A percentile compares a stretch with the other conserved stretches of the same genome.
Conservation (phyloP, 768 basidiomycete species). For the Agrocybe chaxingu region DNA sequence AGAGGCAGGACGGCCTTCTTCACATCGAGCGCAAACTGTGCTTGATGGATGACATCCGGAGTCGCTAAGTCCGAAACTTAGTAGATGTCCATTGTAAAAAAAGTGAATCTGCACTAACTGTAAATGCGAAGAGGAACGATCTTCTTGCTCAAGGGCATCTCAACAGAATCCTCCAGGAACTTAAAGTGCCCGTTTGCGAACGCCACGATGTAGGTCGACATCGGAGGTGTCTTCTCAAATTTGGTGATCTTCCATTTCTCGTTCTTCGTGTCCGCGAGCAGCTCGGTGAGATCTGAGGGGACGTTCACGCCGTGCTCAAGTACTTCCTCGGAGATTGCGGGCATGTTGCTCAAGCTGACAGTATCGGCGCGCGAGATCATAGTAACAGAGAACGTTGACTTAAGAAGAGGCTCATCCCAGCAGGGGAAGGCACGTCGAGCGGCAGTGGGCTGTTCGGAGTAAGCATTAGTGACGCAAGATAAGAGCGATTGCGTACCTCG, state of each 20-base stretch:
- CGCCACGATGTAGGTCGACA: conserved; percentile 90
- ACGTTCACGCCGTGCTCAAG: conserved; percentile 30
- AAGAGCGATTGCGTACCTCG: conserved; percentile 44
- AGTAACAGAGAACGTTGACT: conserved; percentile 76
- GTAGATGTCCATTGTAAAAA: not conserved
- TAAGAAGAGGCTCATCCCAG: conserved; percentile 92
- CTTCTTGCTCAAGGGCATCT: conserved; percentile 76
- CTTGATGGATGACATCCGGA: conserved; percentile 77
- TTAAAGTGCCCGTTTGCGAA: conserved; percentile 81
- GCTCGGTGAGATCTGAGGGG: conserved; percentile 29
- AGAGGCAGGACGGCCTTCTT: conserved; percentile 78
- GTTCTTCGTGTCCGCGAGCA: conserved; percentile 39
- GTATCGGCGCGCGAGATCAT: conserved; percentile 78
- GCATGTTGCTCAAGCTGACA: conserved; percentile 86
- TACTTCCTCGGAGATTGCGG: conserved; percentile 58
- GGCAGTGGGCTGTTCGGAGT: conserved; percentile 62
- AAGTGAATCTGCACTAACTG: conserved; percentile 35
- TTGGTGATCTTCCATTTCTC: conserved; percentile 76
- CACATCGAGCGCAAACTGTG: conserved; percentile 84
- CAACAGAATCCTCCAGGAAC: conserved; percentile 71
- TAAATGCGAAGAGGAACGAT: conserved; percentile 83
- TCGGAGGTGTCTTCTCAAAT: conserved; percentile 79
- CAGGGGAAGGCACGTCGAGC: conserved; percentile 83
- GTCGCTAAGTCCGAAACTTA: conserved; percentile 51
- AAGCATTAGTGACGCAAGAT: not conserved